These are phyloP conservation scores for Lolium perenne DNA, from an alignment of 176 grass and related monocot species.

Conservation along the genomic window DNA sequence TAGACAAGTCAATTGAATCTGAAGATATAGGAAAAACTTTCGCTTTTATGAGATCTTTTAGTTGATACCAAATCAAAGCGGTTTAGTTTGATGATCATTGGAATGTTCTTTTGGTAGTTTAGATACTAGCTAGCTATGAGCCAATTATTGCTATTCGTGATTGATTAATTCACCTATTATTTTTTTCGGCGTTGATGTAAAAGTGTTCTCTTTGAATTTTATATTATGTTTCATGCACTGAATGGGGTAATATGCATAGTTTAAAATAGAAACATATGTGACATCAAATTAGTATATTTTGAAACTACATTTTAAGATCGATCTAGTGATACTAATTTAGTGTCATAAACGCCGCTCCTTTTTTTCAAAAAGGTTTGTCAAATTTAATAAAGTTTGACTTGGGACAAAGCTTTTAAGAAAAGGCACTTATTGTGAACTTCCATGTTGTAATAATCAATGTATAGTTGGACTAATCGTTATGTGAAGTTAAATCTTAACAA, in stretches of 20 bases:
- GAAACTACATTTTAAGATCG: too few species aligned
- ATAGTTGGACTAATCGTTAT: too few species aligned
- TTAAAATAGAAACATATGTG: too few species aligned
- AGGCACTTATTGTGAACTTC: too few species aligned
- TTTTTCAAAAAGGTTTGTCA: too few species aligned
- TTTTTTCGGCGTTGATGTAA: neutral
- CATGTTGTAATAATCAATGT: too few species aligned
- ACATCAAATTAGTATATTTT: too few species aligned
- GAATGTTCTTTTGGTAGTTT: conserved; percentile 48
- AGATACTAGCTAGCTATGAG: conserved; percentile 37
- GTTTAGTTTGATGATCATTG: conserved; percentile 43
- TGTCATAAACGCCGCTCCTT: too few species aligned
- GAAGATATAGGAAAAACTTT: conserved; percentile 34
- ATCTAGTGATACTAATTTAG: too few species aligned
- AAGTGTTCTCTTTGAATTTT: neutral
- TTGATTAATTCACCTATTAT: neutral
- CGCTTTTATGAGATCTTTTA: conserved; percentile 47
- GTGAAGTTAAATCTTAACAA: neutral
- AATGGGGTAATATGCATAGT: neutral
- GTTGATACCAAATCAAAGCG: conserved; percentile 34
- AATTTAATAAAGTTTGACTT: too few species aligned
- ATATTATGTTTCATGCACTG: neutral
- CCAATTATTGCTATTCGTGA: conserved; percentile 36
- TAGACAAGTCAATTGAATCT: conserved; percentile 35
- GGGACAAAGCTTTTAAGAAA: too few species aligned